Conservation (phyloP, 768 basidiomycete genomes). For the Paxillus ammoniavirescens region DNA sequence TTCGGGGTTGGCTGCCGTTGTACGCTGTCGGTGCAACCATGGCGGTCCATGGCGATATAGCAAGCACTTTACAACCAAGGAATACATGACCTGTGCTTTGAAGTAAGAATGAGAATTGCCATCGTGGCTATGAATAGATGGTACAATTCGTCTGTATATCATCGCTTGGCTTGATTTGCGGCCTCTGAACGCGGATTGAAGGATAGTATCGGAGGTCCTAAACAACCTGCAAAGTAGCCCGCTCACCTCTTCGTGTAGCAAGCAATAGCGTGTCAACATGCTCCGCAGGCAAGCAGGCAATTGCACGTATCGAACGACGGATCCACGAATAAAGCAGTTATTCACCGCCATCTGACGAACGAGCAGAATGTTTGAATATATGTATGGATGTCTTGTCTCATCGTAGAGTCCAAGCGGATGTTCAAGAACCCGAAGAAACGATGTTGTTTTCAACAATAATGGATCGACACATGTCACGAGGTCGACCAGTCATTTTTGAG, state of each 20-base stretch:
- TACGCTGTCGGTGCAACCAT: neutral
- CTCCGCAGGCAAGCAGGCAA: conserved; percentile 84
- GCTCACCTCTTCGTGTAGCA: conserved; percentile 88
- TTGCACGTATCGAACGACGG: conserved; percentile 97
- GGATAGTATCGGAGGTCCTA: conserved; percentile 1
- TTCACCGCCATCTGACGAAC: conserved; percentile 96
- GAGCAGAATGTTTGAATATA: neutral
- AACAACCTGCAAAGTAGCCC: neutral
- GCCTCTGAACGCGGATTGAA: conserved; percentile 33
- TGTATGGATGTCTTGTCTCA: conserved; percentile 93
- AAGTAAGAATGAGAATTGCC: neutral
- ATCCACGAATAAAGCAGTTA: conserved; percentile 98
- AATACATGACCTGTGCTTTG: neutral
- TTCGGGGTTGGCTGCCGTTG: neutral
- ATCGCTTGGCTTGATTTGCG: conserved; percentile 40
- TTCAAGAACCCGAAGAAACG: conserved; percentile 75
- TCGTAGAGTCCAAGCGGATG: conserved; percentile 93
- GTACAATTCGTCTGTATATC: conserved; percentile 2
- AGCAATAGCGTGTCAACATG: conserved; percentile 93
- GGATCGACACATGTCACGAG: too few species aligned
- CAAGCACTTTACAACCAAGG: neutral
- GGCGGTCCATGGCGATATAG: neutral
- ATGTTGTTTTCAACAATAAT: conserved; percentile 1
- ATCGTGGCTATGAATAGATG: too few species aligned
- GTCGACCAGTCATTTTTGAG: too few species aligned